Conservation (phyloP, 2,329 filamentous ascomycete species). For the Celoporthe dispersa region DNA sequence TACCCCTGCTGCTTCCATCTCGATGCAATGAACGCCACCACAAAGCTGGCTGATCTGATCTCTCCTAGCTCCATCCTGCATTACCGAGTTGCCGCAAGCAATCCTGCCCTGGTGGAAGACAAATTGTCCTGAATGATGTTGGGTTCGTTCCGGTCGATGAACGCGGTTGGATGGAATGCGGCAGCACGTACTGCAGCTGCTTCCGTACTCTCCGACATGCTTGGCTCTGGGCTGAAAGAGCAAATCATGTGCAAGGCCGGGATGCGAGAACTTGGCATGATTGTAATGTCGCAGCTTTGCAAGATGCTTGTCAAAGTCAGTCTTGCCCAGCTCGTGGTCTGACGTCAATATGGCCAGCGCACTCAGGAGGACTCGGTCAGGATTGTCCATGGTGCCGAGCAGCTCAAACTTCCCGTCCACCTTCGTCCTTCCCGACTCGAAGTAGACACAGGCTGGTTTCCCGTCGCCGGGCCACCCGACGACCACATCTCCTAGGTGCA, state of each 20-base stretch:
- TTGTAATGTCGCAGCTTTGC: neutral
- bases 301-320: neutral
- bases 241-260: constrained; percentile 1
- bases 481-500: constrained; percentile 28
- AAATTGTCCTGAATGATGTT: neutral
- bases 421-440: constrained; percentile 34
- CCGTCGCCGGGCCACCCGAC: constrained; percentile 31
- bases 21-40: constrained; percentile 33
- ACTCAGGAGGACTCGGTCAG: constrained; percentile 9
- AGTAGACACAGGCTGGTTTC: constrained; percentile 33
- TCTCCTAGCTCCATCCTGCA: constrained; percentile 40
- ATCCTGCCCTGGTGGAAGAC: constrained; percentile 34
- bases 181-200: constrained; percentile 1
- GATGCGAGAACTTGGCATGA: neutral
- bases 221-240: neutral
- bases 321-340: constrained; percentile 11
- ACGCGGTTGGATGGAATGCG: constrained; percentile 2
- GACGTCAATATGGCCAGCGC: constrained; percentile 10
- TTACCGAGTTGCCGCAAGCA: constrained; percentile 42
- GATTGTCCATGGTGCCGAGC: neutral
- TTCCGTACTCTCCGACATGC: neutral
- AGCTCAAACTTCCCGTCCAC: neutral
- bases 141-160: neutral
- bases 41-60: constrained; percentile 36
- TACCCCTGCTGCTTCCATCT: constrained; percentile 40